Base-by-base conservation (phyloP, 257 asterid species). In the Nicotiana tomentosiformis region DNA sequence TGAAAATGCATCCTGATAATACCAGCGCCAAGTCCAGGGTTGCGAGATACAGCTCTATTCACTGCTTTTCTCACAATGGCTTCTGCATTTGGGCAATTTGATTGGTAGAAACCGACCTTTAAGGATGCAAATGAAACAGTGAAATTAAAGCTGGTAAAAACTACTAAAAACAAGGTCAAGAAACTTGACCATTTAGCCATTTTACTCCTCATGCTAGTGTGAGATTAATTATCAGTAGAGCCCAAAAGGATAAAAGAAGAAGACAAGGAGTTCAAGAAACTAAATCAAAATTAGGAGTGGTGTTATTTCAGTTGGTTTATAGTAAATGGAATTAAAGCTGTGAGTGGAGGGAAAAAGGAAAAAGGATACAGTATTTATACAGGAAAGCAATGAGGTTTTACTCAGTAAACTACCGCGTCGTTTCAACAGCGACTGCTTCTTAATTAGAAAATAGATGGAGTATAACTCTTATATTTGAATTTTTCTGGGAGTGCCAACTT, bases 1-100 rank as follows among this genome's bases (percentile, higher is more conserved):
- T 88, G 93, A 66, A 88, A 90, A 78, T 85, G 86, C 88, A 90
- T 30, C 67, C 93, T 77, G 43, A 88, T 83, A 26, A 90, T 86
- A 10, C 88, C 88, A 1, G 86, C 92, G 10, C 85, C 92, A 2
- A 89, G 69, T 33, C 89, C 90, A 57, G 89, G 90, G 77, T 87
- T 86, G 30, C 57, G 55, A 8, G 87, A 77, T 0, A 88, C 83
- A 1, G 88, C 88, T 83, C 79, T 84, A 64, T 82, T 66, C 7
- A 89, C 92, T 9, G 81, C 70, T 69, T 83, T 82, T 49, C 77
- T 85, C 1, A 89, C 90, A 77, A 82, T 85, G 14, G 70, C 62
- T 80, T 88, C 91, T 29, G 90, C 90, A 37, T 78, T 61, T 9
- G 91, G 89, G 74, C 91, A 89, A 30, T 64, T 86, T 17, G 82